Base-by-base conservation (phyloP, 352 stramenopile genomes). In the Pythium phragmiticola region DNA sequence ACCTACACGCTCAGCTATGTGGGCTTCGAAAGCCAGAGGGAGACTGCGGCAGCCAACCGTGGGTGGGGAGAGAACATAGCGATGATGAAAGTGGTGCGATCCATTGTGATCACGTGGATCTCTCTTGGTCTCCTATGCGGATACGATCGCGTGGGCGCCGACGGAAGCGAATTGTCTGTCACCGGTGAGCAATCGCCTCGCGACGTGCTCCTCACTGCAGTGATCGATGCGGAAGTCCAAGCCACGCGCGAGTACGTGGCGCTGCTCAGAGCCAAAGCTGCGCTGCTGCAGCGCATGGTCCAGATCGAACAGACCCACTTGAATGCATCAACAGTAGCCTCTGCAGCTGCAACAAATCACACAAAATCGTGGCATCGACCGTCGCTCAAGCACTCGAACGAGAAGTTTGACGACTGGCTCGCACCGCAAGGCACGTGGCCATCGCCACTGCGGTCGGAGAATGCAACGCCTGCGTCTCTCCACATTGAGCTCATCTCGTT, bases 401-500 rank as follows among this genome's bases (percentile, higher is more conserved):
- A 62, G 17, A n/a, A 42, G 0, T 63, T 72, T 13, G 53, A 61
- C 16, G 60, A 69, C 21, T 73, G 66, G 66, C 47, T 73, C 23
- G 21, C 52, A 1, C 34, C 54, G 1, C 66, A 69, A 23, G 46
- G 43, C n/a, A 41, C 55, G 17, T 68, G 60, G 65, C 7, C 17
- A 7, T 57, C 59, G 6, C 28, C 50, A 4, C 43, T 30, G 26
- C 26, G 26, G 26, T 30, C 26, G 26, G 26, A 30, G 26, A 5
- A 30, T 26, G 41, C 43, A 28, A 43, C 28, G 17, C 36, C 46
- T 6, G 5, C 47, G 9, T 51, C 28, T 2, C 47, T 68, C 13
- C 53, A 73, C 19, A 50, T 63, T 6, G 48, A 63, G 60, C 19
- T 73, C 30, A 46, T 73, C 42, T 66, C 66, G 28, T 73, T 73